These are phyloP conservation scores for Cyberlindnera saturnus DNA, from an alignment of 805 yeast species.

Conservation along the genomic window DNA sequence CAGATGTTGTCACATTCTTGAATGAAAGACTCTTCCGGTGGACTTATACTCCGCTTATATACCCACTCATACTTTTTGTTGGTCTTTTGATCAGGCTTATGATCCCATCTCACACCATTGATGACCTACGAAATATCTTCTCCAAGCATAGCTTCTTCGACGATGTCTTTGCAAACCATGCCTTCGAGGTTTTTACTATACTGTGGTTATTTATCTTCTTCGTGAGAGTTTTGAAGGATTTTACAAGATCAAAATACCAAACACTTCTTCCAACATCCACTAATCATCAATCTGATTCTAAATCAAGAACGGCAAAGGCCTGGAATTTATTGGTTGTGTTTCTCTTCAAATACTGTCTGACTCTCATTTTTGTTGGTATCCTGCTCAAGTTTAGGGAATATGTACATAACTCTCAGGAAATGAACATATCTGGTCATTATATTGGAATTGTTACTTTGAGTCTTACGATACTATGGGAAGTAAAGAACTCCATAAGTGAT, in stretches of 20 bases:
- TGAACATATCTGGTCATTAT: slow-evolving; percentile 14
- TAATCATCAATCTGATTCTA: background rate
- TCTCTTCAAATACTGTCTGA: background rate
- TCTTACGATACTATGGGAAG: slow-evolving; percentile 4
- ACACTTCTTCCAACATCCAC: slow-evolving; percentile 4
- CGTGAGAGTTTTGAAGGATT: slow-evolving; percentile 1
- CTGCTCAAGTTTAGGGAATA: background rate
- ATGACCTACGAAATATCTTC: slow-evolving; percentile 2
- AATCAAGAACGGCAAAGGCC: background rate
- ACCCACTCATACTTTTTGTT: background rate
- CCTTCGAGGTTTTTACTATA: slow-evolving; percentile 8
- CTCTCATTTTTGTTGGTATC: background rate
- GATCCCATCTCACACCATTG: background rate
- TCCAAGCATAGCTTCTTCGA: slow-evolving; percentile 12
- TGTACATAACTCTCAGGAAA: background rate
- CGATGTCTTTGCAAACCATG: slow-evolving; percentile 14
- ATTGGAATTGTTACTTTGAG: slow-evolving; percentile 8
- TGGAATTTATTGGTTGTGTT: background rate
- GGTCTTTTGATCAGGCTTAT: slow-evolving; percentile 1
- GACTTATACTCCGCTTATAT: background rate
- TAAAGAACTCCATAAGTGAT: background rate
- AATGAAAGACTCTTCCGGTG: background rate
- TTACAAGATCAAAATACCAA: slow-evolving; percentile 2
- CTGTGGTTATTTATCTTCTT: slow-evolving; percentile 6
- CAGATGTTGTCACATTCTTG: background rate